phyloP scores from a whole-genome alignment of 805 yeast species.

The Starmera pachycereana region DNA sequence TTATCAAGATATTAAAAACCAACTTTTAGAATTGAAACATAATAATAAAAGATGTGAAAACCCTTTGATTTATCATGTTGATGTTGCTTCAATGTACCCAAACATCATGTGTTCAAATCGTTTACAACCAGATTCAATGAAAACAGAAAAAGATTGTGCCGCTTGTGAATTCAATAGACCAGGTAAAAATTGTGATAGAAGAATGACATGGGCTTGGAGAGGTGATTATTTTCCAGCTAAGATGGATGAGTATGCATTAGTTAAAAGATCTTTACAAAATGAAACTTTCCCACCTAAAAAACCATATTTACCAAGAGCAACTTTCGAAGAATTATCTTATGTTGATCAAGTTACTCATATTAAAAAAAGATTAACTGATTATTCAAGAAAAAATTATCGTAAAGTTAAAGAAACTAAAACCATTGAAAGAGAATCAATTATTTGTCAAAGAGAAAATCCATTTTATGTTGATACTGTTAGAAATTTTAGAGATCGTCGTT shows the following conservation, averaged over 20 bases:
- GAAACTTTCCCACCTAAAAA: conserved; percentile 63
- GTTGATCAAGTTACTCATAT: conserved; percentile 68
- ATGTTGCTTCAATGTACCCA: conserved; percentile 99
- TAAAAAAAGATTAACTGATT: conserved; percentile 72
- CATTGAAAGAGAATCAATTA: conserved; percentile 82
- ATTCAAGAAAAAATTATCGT: conserved; percentile 78
- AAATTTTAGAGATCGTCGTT: conserved; percentile 89
- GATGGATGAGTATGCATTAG: conserved; percentile 84
- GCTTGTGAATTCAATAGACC: conserved; percentile 96
- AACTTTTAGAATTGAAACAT: conserved; percentile 47
- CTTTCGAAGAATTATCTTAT: conserved; percentile 68
- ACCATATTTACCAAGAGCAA: conserved; percentile 45
- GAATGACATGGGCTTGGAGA: conserved; percentile 96
- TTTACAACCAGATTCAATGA: conserved; percentile 96
- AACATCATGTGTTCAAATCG: conserved; percentile 97
- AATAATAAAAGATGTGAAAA: conserved; percentile 59
- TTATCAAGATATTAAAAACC: conserved; percentile 40
- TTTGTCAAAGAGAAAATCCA: conserved; percentile 96
- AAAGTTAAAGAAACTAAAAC: conserved; percentile 74
- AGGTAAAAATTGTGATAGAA: conserved; percentile 85
- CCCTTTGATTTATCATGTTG: conserved; percentile 93
- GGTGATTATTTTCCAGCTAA: conserved; percentile 92
- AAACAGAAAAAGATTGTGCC: conserved; percentile 90
- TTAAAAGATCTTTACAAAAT: conserved; percentile 69
- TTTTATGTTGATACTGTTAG: conserved; percentile 93